Evolutionary conservation across 2,329 filamentous ascomycete species (phyloP).

Genomic region (Camptophora hylomeconis): DNA sequence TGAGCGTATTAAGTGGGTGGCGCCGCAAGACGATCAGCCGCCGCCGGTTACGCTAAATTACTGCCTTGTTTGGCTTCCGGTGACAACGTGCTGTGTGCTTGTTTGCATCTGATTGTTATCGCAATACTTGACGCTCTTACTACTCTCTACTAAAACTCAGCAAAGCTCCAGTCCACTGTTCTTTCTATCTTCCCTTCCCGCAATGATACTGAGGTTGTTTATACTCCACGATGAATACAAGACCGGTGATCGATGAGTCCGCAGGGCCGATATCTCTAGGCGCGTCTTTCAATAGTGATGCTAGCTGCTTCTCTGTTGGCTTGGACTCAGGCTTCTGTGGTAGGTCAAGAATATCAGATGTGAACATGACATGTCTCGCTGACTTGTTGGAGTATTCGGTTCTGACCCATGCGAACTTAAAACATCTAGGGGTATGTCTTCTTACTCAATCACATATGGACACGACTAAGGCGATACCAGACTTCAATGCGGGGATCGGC

Average conservation of each 20-base stretch:
- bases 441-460: slow-evolving; percentile 2
- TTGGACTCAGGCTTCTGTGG: slow-evolving; percentile 76
- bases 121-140: too few species aligned
- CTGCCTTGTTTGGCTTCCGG: too few species aligned
- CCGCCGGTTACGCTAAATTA: too few species aligned
- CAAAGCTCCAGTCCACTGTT: too few species aligned
- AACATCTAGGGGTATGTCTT: slow-evolving; percentile 41
- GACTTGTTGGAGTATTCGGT: slow-evolving; percentile 48
- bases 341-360: slow-evolving; percentile 31
- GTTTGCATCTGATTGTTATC: too few species aligned
- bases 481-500: slow-evolving; percentile 67
- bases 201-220: slow-evolving; percentile 1
- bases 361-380: slow-evolving; percentile 14
- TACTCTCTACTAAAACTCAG: too few species aligned
- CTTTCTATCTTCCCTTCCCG: neutral
- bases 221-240: slow-evolving; percentile 63
- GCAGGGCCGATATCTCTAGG: slow-evolving; percentile 65
- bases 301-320: slow-evolving; percentile 75
- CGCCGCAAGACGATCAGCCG: too few species aligned
- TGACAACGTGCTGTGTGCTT: too few species aligned
- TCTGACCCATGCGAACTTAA: slow-evolving; percentile 59
- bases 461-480: too few species aligned
- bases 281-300: slow-evolving; percentile 72
- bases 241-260: slow-evolving; percentile 69
- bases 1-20: too few species aligned